These are phyloP conservation scores for Globisporangium emineosum DNA, from an alignment of 352 stramenopile species.

Conservation along the genomic window DNA sequence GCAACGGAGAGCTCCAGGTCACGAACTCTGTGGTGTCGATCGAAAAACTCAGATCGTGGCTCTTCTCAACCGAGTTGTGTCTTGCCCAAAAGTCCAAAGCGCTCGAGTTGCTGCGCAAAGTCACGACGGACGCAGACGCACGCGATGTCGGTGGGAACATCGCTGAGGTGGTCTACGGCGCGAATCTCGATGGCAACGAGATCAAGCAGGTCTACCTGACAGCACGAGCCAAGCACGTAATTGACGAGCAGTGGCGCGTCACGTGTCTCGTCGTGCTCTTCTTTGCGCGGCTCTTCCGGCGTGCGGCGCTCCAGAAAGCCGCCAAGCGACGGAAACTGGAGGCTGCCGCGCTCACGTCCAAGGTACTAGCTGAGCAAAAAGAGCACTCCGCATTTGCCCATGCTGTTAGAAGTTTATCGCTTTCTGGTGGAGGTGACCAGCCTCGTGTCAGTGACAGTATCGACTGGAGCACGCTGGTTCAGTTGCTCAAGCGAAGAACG, in stretches of 20 bases:
- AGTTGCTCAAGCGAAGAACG: background rate
- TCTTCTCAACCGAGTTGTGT: constrained; percentile 25
- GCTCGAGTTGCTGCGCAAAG: constrained; percentile 15
- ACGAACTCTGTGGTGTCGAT: constrained; percentile 7
- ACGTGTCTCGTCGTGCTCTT: constrained; percentile 32
- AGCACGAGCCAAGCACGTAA: constrained; percentile 18
- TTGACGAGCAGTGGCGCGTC: constrained; percentile 33
- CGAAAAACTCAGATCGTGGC: constrained; percentile 10
- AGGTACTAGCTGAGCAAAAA: background rate
- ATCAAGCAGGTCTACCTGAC: constrained; percentile 27
- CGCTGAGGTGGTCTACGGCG: constrained; percentile 31
- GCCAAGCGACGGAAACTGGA: constrained; percentile 13
- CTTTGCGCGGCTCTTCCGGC: constrained; percentile 35
- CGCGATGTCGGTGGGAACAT: constrained; percentile 30
- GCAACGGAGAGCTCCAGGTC: constrained; percentile 4
- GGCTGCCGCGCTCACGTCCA: background rate
- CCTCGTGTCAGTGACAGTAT: background rate
- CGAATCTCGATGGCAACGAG: constrained; percentile 31
- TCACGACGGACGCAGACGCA: constrained; percentile 25
- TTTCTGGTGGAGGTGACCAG: background rate
- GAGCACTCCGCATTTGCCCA: background rate
- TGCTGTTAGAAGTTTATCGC: background rate
- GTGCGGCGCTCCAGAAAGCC: constrained; percentile 31
- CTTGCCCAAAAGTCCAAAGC: constrained; percentile 3
- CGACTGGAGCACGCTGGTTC: background rate